phyloP scores from a whole-genome alignment of 129 eudicot species.

The Saposhnikovia divaricata region DNA sequence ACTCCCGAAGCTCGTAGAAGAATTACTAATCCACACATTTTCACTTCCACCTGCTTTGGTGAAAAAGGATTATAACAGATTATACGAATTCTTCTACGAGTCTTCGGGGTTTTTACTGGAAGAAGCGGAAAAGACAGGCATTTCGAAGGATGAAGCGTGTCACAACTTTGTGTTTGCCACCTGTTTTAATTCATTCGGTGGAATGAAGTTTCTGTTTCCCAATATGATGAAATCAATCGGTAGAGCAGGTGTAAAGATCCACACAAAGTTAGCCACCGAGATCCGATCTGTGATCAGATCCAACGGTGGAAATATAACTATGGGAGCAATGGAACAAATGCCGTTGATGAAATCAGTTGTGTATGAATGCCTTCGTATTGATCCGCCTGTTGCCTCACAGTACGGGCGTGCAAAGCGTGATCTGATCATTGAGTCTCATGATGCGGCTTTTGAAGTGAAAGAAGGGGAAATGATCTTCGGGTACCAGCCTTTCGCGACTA shows the following conservation, averaged over 20 bases:
- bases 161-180: conserved; percentile 69
- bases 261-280: conserved; percentile 52
- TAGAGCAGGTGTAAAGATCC: conserved; percentile 59
- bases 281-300: conserved; percentile 52
- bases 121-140: conserved; percentile 41
- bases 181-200: conserved; percentile 86
- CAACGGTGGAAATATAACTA: conserved; percentile 55
- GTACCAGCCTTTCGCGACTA: conserved; percentile 86
- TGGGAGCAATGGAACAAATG: conserved; percentile 84
- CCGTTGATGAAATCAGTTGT: conserved; percentile 79
- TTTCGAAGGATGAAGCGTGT: conserved; percentile 59
- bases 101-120: conserved; percentile 34
- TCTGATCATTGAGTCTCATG: conserved; percentile 65
- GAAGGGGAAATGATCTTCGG: conserved; percentile 81
- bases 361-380: conserved; percentile 67
- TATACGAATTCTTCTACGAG: conserved; percentile 57
- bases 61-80: conserved; percentile 45
- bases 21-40: conserved; percentile 43
- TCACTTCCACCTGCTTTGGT: conserved; percentile 50
- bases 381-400: conserved; percentile 76
- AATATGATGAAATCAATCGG: conserved; percentile 73
- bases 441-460: conserved; percentile 62
- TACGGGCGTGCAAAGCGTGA: conserved; percentile 70
- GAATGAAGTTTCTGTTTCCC: conserved; percentile 72
- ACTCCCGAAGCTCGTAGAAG: conserved; percentile 53